A percentile compares a stretch with the other conserved stretches of the same genome.
Conservation (phyloP, 768 basidiomycete species). For the Tephrocybe rancida region DNA sequence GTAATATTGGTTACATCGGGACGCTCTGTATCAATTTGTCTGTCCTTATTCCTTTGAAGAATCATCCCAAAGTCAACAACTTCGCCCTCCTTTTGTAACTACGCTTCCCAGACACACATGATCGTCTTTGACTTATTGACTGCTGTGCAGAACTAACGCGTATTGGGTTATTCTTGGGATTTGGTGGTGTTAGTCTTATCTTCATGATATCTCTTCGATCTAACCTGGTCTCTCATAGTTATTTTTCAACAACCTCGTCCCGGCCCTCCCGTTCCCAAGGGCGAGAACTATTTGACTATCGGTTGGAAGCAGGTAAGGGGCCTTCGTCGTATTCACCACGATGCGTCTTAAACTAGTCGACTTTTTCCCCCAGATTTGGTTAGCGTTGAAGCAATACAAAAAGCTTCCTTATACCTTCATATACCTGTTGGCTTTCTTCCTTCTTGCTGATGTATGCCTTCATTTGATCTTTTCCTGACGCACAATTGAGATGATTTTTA, state of each 20-base stretch:
- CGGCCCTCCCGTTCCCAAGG: constrained; percentile 77
- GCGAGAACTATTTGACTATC: constrained; percentile 75
- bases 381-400: constrained; percentile 73
- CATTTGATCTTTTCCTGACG: neutral
- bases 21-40: constrained; percentile 69
- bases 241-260: constrained; percentile 85
- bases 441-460: constrained; percentile 69
- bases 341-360: neutral
- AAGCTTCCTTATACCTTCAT: constrained; percentile 81
- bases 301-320: constrained; percentile 88
- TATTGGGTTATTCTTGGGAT: constrained; percentile 83
- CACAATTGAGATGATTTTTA: constrained; percentile 25
- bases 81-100: constrained; percentile 68
- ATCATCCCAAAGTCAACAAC: constrained; percentile 69
- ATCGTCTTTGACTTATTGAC: neutral
- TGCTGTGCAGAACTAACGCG: constrained; percentile 53
- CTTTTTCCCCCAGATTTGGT: constrained; percentile 61
- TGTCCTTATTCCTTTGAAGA: constrained; percentile 62
- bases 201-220: neutral
- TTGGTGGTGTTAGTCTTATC: constrained; percentile 76
- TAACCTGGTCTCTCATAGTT: constrained; percentile 41
- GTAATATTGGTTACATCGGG: constrained; percentile 74
- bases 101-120: constrained; percentile 21
- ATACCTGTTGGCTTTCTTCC: constrained; percentile 76
- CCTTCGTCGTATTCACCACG: neutral